Conservation (phyloP, 116 monocot species). For the Papilionanthe hybrid region DNA sequence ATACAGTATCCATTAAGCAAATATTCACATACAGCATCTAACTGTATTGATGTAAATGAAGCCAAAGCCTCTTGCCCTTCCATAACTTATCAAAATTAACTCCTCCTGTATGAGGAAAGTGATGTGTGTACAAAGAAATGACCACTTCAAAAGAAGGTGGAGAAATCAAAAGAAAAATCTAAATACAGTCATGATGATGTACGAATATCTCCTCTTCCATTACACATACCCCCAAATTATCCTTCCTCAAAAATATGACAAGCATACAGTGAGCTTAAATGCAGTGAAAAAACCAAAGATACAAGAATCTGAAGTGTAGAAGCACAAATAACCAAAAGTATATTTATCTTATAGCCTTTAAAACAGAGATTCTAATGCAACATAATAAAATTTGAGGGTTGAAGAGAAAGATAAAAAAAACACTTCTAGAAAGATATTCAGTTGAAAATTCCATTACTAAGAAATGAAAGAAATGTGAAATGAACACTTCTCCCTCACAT, state of each 20-base stretch:
- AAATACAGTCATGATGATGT: constrained; percentile 58
- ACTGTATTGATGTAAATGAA: no score
- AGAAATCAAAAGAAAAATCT: constrained; percentile 72
- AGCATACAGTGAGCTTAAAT: not conserved
- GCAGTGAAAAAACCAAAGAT: constrained; percentile 22
- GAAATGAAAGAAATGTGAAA: not conserved
- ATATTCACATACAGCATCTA: no score
- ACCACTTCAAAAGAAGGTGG: constrained; percentile 89
- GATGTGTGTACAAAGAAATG: no score
- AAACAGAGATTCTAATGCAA: not conserved
- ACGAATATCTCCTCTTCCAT: constrained; percentile 83
- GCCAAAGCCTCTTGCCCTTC: no score
- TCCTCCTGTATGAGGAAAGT: no score
- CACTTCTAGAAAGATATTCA: not conserved
- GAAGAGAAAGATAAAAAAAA: not conserved
- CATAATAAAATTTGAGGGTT: not conserved
- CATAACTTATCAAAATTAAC: no score
- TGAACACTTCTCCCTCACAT: not conserved
- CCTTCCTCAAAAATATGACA: constrained; percentile 19
- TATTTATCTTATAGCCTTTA: not conserved
- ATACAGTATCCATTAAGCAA: no score
- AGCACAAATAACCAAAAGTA: not conserved
- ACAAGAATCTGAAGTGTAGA: not conserved
- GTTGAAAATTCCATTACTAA: no score
- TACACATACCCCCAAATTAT: constrained; percentile 68